These are phyloP conservation scores for Aspergillus sp. DNA, from an alignment of 2,329 filamentous ascomycete genomes.

Conservation along the genomic window DNA sequence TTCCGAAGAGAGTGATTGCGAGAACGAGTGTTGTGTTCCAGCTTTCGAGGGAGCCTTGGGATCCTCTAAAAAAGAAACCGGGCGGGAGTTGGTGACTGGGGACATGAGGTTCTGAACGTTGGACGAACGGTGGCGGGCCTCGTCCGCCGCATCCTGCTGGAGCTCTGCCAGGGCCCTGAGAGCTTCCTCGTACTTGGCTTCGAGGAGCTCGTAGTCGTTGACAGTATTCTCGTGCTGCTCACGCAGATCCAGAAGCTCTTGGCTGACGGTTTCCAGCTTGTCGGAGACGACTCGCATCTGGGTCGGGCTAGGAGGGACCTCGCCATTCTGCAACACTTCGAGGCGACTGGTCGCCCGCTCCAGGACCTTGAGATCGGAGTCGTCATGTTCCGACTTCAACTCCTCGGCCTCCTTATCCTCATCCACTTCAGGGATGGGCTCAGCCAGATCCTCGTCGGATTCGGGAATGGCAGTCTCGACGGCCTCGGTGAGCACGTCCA, in stretches of 20 bases:
- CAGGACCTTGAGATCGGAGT: conserved; percentile 41
- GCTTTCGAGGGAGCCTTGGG: conserved; percentile 71
- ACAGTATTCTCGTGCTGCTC: conserved; percentile 87
- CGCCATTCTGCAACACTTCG: conserved; percentile 27
- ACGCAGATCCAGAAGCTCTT: conserved; percentile 87
- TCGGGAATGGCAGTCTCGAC: conserved; percentile 51
- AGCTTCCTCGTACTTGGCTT: conserved; percentile 88
- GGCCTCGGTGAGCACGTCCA: conserved; percentile 50
- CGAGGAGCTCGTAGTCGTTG: conserved; percentile 78
- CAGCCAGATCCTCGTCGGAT: conserved; percentile 46
- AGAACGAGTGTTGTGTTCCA: conserved; percentile 72
- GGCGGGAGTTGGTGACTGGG: conserved; percentile 54
- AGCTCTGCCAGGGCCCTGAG: conserved; percentile 80
- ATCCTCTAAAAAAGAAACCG: conserved; percentile 84
- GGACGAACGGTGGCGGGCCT: conserved; percentile 66
- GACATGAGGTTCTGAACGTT: conserved; percentile 48
- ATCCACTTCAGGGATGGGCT: conserved; percentile 37
- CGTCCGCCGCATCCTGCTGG: conserved; percentile 77
- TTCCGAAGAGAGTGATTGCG: conserved; percentile 91
- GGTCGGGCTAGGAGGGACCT: conserved; percentile 66
- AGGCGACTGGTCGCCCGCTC: conserved; percentile 39
- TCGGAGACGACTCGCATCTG: conserved; percentile 87
- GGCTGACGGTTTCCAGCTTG: conserved; percentile 87
- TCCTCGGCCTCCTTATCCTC: conserved; percentile 29
- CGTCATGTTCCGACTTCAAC: conserved; percentile 28